Evolutionary conservation across 768 basidiomycete genomes (phyloP), one percentile per base, ranked within the genome.

Genomic region (Thelephora ganbajun): DNA sequence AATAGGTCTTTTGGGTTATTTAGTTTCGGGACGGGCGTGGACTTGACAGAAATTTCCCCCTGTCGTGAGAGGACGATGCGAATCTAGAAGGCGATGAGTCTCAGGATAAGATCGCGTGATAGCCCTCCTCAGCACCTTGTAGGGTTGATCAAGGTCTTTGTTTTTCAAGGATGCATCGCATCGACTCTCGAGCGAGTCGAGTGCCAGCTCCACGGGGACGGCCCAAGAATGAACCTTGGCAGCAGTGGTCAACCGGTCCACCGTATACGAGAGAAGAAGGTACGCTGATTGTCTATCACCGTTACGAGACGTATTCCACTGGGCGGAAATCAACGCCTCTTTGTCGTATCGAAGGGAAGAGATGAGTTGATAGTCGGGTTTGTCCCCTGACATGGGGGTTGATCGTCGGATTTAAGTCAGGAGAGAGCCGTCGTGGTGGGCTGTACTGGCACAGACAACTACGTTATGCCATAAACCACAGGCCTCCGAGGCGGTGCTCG

Each of bases 181-280:
- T n/a, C 58, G 49, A 0, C 50, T 16, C 48, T 68, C 67, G 30
- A 85, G 61, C 3, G 54, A 48, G 0, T 56, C 35, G 48, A 72
- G 69, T 11, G 69, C 63, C 33, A 78, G 49, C 2, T 54, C 19
- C 54, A 43, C 43, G 57, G 56, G 16, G 61, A 65, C 50, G 2
- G 57, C 37, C 83, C 83, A 83, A 6, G 54, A 62, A 56, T 82
- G 75, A n/a, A 57, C 53, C 16, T 60, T 52, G 2, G 74, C 71
- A 6, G 79, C 79, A 14, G 67, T 60, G 11, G 59, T 43, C 0
- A 90, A 69, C 43, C 86, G 77, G 34, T 80, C 73, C 46, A 70
- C 59, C 52, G 88, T 83, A 55, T 72, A 71, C 0, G 57, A 62
- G 11, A 86, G 71, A 0, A 87, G 61, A n/a, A 87, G 62, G 53